Evolutionary conservation across 441 rosid species (phyloP).

Genomic region (Bruguiera hainesii): DNA sequence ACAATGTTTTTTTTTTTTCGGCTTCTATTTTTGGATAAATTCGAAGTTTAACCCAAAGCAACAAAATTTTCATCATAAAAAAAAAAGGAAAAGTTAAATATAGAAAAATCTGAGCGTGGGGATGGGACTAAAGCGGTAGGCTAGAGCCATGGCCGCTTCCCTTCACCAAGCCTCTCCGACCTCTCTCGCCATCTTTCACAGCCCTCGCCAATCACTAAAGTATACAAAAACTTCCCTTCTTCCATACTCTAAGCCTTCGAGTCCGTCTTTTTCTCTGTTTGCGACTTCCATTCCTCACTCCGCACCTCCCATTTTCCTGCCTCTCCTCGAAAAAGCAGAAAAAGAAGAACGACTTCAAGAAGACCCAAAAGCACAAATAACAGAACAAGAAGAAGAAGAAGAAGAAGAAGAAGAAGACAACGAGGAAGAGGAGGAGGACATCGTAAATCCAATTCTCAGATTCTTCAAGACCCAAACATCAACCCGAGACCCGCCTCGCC

Average conservation of each 20-base stretch:
- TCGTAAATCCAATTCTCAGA: conserved; percentile 47
- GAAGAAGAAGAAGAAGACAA: conserved; percentile 6
- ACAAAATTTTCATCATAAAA: too few species aligned
- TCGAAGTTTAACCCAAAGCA: too few species aligned
- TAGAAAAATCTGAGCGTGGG: not conserved
- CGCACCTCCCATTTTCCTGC: conserved; percentile 42
- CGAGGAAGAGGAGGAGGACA: conserved; percentile 24
- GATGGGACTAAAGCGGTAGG: not conserved
- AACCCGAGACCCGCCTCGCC: conserved; percentile 43
- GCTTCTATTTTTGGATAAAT: too few species aligned
- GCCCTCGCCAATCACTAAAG: not conserved
- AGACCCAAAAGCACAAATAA: not conserved
- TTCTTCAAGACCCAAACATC: conserved; percentile 63
- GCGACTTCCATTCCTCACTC: conserved; percentile 24
- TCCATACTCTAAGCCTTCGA: conserved; percentile 11
- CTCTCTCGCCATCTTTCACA: not conserved
- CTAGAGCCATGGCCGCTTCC: conserved; percentile 19
- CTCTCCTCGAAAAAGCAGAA: conserved; percentile 30
- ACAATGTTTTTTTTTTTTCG: too few species aligned
- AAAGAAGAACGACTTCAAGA: not conserved
- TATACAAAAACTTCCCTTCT: conserved; percentile 18
- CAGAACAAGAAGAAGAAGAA: not conserved
- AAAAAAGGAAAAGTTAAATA: too few species aligned
- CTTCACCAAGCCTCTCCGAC: conserved; percentile 2
- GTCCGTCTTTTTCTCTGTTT: conserved; percentile 17